These are phyloP conservation scores for Eutrema yunnanense DNA, from an alignment of 345 rosid species.

Conservation along the genomic window DNA sequence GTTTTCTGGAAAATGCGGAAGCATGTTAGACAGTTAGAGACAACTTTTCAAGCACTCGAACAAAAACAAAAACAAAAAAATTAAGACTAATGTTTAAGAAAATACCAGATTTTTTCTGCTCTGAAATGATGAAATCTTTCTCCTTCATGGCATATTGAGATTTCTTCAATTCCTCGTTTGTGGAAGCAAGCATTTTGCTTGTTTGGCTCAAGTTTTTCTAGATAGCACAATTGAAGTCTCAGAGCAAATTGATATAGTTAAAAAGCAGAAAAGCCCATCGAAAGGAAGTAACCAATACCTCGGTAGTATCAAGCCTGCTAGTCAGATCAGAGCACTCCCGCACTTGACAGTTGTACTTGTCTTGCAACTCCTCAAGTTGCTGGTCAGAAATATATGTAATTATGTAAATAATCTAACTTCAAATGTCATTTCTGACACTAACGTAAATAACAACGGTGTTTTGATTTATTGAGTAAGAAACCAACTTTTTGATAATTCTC, in stretches of 20 bases:
- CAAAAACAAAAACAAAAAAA: too few species aligned
- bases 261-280: neutral
- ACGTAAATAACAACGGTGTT: neutral
- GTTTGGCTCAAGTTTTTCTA: slow-evolving; percentile 74
- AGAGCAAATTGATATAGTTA: neutral
- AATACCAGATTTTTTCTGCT: slow-evolving; percentile 87
- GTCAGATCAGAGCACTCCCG: slow-evolving; percentile 63
- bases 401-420: neutral
- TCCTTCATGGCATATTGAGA: slow-evolving; percentile 68
- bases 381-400: slow-evolving; percentile 27
- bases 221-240: slow-evolving; percentile 6
- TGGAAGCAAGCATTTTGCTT: slow-evolving; percentile 46
- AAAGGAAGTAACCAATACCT: slow-evolving; percentile 41
- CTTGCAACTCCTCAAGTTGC: slow-evolving; percentile 85
- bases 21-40: slow-evolving; percentile 18
- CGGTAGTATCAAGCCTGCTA: slow-evolving; percentile 61
- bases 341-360: slow-evolving; percentile 61
- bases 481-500: slow-evolving; percentile 85
- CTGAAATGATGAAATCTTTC: slow-evolving; percentile 78
- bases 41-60: neutral
- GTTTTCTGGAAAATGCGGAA: slow-evolving; percentile 45
- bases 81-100: neutral
- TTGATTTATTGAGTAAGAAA: slow-evolving; percentile 1
- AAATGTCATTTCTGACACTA: neutral
- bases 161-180: slow-evolving; percentile 76